phyloP scores from a whole-genome alignment of 352 stramenopile genomes.

The Globisporangium lucens region DNA sequence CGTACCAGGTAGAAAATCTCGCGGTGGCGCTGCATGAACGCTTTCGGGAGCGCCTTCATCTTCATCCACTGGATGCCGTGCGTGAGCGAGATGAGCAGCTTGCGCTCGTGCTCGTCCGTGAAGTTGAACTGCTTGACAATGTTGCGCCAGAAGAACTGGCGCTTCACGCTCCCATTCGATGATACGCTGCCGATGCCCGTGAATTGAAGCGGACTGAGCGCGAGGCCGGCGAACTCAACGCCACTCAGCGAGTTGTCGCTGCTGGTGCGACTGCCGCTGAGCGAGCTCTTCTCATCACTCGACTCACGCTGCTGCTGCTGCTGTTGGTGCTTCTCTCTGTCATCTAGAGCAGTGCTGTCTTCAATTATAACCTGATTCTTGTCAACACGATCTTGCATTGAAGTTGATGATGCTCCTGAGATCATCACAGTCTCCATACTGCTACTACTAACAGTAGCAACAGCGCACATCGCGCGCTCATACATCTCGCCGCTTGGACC shows the following conservation, averaged over 20 bases:
- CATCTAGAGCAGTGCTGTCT: not conserved
- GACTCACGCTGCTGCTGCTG: not conserved
- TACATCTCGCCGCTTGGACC: not conserved
- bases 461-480: not conserved
- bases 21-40: constrained; percentile 66
- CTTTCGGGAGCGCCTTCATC: constrained; percentile 37
- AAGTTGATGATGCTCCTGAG: not conserved
- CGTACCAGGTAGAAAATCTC: constrained; percentile 75
- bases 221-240: not conserved
- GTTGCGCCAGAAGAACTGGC: constrained; percentile 72
- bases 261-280: constrained; percentile 16
- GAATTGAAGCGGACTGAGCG: not conserved
- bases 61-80: constrained; percentile 63
- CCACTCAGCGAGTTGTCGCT: constrained; percentile 10
- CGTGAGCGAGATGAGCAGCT: constrained; percentile 62
- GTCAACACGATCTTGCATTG: not conserved
- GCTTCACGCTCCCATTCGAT: constrained; percentile 20
- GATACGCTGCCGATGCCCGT: not conserved
- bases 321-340: not conserved
- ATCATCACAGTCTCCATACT: not conserved
- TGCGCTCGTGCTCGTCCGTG: constrained; percentile 54
- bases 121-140: constrained; percentile 84
- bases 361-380: not conserved
- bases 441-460: not conserved
- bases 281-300: not conserved